A percentile compares a stretch with the other conserved stretches of the same genome.
These are phyloP conservation scores for Phaeosphaeria sp. DNA, from an alignment of 2,329 filamentous ascomycete genomes.

Conservation along the genomic window DNA sequence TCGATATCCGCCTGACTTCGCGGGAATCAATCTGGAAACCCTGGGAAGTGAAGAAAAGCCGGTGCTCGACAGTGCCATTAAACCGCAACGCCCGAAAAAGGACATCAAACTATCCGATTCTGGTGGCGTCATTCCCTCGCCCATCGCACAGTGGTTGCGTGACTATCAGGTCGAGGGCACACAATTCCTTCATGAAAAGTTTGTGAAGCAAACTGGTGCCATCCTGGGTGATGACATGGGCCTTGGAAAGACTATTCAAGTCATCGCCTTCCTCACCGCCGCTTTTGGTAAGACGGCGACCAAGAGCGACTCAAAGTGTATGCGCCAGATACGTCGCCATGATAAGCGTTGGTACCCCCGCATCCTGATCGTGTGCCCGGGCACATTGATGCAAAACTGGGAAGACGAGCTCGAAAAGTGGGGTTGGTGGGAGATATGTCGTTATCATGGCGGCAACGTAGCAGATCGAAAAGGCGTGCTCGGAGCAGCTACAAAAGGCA, in stretches of 20 bases:
- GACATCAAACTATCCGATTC: constrained; percentile 80
- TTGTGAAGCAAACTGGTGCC: constrained; percentile 88
- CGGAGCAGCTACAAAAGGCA: constrained; percentile 74
- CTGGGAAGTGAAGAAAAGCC: constrained; percentile 73
- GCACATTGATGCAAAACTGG: constrained; percentile 91
- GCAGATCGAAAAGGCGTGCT: constrained; percentile 73
- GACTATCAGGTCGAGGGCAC: constrained; percentile 91
- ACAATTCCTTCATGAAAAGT: constrained; percentile 83
- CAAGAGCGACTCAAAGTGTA: constrained; percentile 81
- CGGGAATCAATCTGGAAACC: constrained; percentile 79
- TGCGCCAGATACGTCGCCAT: constrained; percentile 80
- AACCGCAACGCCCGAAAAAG: constrained; percentile 72
- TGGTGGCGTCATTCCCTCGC: constrained; percentile 81
- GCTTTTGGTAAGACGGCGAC: constrained; percentile 96
- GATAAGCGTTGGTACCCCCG: constrained; percentile 78
- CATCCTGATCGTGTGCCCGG: constrained; percentile 86
- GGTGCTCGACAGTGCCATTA: constrained; percentile 65
- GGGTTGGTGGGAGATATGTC: constrained; percentile 94
- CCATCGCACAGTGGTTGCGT: constrained; percentile 88
- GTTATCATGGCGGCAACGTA: constrained; percentile 72
- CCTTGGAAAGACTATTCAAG: constrained; percentile 94
- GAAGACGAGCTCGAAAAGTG: constrained; percentile 82
- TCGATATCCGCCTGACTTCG: constrained; percentile 77
- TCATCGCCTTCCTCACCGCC: constrained; percentile 87
- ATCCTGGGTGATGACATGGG: constrained; percentile 98